Conservation (phyloP, 2,329 filamentous ascomycete genomes). For the Aspergillaceae sp. region DNA sequence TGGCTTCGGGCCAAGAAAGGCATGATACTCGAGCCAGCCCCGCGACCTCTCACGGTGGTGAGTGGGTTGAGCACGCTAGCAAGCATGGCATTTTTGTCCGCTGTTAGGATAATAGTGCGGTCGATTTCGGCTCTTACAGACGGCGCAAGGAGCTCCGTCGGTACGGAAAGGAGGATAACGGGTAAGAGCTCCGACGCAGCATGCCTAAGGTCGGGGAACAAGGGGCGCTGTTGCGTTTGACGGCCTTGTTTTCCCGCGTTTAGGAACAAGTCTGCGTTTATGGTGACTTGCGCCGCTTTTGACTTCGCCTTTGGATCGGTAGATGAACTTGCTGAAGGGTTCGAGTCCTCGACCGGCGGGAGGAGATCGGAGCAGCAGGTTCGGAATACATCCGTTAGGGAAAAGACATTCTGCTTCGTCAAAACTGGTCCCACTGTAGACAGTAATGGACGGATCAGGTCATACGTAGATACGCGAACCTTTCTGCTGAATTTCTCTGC, state of each 20-base stretch:
- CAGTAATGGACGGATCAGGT: constrained; percentile 51
- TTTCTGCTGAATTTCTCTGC: constrained; percentile 41
- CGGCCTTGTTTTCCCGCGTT: constrained; percentile 31
- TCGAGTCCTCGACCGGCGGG: constrained; percentile 36
- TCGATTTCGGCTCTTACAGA: constrained; percentile 68
- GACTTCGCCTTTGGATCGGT: constrained; percentile 35
- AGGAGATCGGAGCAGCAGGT: constrained; percentile 69
- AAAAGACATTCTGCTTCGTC: constrained; percentile 55
- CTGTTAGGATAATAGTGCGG: constrained; percentile 65
- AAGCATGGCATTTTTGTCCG: constrained; percentile 63
- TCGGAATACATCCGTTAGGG: constrained; percentile 54
- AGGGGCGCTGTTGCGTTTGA: constrained; percentile 10
- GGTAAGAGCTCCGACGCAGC: constrained; percentile 57
- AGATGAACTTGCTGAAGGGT: constrained; percentile 15
- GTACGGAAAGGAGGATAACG: constrained; percentile 53
- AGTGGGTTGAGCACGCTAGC: constrained; percentile 75
- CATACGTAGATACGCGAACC: constrained; percentile 56
- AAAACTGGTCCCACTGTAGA: constrained; percentile 56
- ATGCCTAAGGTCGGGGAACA: constrained; percentile 38
- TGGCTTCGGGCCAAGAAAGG: constrained; percentile 67
- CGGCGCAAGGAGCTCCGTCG: constrained; percentile 59
- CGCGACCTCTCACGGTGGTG: constrained; percentile 52
- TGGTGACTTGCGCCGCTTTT: constrained; percentile 26
- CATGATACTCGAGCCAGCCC: constrained; percentile 62
- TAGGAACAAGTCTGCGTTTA: constrained; percentile 66